phyloP scores from a whole-genome alignment of 2,329 filamentous ascomycete species.

The Cercospora berteroae region DNA sequence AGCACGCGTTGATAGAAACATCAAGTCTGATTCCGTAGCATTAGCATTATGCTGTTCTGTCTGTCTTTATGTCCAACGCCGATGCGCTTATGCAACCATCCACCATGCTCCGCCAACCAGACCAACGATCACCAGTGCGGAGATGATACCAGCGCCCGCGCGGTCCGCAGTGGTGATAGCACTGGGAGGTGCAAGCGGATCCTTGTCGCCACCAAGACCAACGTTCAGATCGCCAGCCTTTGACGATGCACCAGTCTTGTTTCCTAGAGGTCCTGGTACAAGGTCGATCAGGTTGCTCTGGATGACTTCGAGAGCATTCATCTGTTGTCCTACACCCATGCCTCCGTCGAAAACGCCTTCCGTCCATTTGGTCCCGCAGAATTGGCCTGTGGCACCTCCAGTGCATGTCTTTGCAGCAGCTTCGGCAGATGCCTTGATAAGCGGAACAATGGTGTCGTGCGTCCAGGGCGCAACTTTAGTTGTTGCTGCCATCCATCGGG shows the following conservation, averaged over 20 bases:
- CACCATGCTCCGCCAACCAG: slow-evolving; percentile 28
- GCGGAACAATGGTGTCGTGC: slow-evolving; percentile 50
- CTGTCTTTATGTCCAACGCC: neutral
- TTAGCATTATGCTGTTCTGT: slow-evolving; percentile 8
- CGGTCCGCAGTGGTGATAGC: slow-evolving; percentile 28
- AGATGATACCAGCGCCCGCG: slow-evolving; percentile 26
- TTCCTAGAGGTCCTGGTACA: slow-evolving; percentile 46
- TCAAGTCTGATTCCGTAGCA: slow-evolving; percentile 7
- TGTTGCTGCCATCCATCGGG: slow-evolving; percentile 53
- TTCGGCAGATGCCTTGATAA: slow-evolving; percentile 52
- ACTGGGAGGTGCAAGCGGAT: slow-evolving; percentile 28
- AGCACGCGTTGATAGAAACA: neutral
- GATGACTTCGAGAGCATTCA: slow-evolving; percentile 56
- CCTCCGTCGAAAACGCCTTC: slow-evolving; percentile 45
- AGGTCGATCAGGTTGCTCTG: slow-evolving; percentile 43
- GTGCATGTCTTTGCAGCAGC: slow-evolving; percentile 54
- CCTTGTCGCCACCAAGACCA: slow-evolving; percentile 24
- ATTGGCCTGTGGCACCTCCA: slow-evolving; percentile 47
- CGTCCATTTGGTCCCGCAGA: slow-evolving; percentile 48
- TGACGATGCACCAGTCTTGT: slow-evolving; percentile 49
- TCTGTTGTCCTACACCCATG: slow-evolving; percentile 56
- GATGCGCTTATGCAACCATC: slow-evolving; percentile 23
- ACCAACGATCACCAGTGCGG: slow-evolving; percentile 25
- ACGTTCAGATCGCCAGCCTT: slow-evolving; percentile 20
- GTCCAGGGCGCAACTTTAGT: slow-evolving; percentile 60